These are phyloP conservation scores for Exophiala sideris DNA, from an alignment of 2,329 filamentous ascomycete species.

Conservation along the genomic window DNA sequence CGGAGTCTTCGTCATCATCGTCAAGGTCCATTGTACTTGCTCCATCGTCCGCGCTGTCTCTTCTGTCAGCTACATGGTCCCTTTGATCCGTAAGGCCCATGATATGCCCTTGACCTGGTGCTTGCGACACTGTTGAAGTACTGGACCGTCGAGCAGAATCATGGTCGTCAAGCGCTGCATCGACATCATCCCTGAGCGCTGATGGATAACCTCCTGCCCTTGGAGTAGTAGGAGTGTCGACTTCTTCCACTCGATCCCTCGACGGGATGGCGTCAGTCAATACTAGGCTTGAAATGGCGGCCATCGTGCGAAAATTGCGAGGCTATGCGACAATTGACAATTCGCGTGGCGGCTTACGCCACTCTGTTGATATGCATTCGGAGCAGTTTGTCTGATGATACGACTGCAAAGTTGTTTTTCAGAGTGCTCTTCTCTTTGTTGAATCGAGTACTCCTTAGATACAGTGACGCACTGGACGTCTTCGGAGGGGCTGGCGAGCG, in stretches of 20 bases:
- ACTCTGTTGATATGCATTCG: constrained; percentile 17
- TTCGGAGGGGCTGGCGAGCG: constrained; percentile 18
- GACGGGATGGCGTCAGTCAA: constrained; percentile 17
- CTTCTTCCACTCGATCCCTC: constrained; percentile 19
- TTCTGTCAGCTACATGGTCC: neutral
- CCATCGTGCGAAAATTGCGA: constrained; percentile 13
- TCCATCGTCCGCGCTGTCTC: constrained; percentile 3
- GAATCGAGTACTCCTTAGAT: neutral
- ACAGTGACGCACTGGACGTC: constrained; percentile 16
- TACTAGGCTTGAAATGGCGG: constrained; percentile 25
- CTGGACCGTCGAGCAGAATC: neutral
- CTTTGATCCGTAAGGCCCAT: neutral
- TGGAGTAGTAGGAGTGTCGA: constrained; percentile 27
- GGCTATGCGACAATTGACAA: constrained; percentile 12
- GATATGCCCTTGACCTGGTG: constrained; percentile 5
- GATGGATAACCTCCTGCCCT: constrained; percentile 15
- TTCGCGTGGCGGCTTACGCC: constrained; percentile 20
- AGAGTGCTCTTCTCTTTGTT: neutral
- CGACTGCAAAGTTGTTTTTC: constrained; percentile 2
- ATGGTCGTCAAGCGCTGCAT: constrained; percentile 1
- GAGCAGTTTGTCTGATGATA: constrained; percentile 6
- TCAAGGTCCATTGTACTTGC: constrained; percentile 25
- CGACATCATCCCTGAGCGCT: constrained; percentile 4
- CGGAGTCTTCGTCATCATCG: constrained; percentile 45
- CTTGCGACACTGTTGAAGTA: constrained; percentile 4